A percentile compares a stretch with the other conserved stretches of the same genome.
phyloP scores from a whole-genome alignment of 2,329 filamentous ascomycete genomes.

The Leptosphaerulina australis region DNA sequence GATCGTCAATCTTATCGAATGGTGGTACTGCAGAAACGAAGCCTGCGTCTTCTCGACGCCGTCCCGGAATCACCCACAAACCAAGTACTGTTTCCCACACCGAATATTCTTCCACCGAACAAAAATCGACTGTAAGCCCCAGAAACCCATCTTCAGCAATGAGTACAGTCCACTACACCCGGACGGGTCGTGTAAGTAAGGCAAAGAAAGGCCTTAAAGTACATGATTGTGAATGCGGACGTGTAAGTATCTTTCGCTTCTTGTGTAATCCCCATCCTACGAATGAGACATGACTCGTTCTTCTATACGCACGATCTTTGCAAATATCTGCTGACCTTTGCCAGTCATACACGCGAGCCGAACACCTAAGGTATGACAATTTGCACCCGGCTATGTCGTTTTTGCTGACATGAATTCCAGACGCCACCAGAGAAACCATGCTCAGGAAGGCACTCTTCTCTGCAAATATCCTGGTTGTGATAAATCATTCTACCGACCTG shows the following conservation, averaged over 20 bases:
- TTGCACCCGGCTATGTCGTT: background rate
- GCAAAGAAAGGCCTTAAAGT: conserved; percentile 56
- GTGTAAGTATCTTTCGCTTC: conserved; percentile 44
- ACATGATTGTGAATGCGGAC: conserved; percentile 56
- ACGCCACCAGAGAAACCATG: conserved; percentile 56
- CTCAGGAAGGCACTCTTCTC: conserved; percentile 48
- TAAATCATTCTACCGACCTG: conserved; percentile 53
- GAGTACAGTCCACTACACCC: conserved; percentile 50
- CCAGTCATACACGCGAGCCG: conserved; percentile 55
- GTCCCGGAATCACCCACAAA: conserved; percentile 33
- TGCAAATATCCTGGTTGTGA: conserved; percentile 52
- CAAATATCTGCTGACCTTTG: conserved; percentile 27
- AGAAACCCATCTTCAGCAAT: conserved; percentile 38
- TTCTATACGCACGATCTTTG: too few species aligned
- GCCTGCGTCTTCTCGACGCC: conserved; percentile 34
- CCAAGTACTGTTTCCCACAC: conserved; percentile 31
- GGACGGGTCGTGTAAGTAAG: conserved; percentile 56
- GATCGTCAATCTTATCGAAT: conserved; percentile 36
- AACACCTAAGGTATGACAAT: conserved; percentile 52
- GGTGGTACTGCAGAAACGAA: conserved; percentile 32
- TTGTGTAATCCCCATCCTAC: conserved; percentile 9
- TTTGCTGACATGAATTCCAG: conserved; percentile 30
- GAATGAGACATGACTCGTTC: too few species aligned
- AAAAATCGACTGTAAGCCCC: conserved; percentile 42
- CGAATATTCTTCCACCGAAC: conserved; percentile 39